Conservation (phyloP, 306 rosid species). For the Rosa persica region DNA sequence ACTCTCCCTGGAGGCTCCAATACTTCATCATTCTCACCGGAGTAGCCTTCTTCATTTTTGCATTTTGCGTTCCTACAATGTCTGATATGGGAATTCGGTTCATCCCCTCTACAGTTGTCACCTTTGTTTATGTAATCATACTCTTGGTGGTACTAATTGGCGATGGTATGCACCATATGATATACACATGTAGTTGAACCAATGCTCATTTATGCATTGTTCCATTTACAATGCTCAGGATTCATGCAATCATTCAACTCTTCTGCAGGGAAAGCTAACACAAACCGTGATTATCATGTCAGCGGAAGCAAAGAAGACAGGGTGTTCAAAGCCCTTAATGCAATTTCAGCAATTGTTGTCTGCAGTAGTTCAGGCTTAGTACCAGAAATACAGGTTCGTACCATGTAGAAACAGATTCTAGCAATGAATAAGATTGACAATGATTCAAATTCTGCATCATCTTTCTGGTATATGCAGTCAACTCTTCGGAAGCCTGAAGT, state of each 20-base stretch:
- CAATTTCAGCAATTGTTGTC: constrained; percentile 54
- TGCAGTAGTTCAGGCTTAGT: constrained; percentile 48
- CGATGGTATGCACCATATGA: constrained; percentile 44
- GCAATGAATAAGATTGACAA: not conserved
- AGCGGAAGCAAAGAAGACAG: constrained; percentile 36
- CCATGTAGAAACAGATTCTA: no score
- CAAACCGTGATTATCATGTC: constrained; percentile 15
- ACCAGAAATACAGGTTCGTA: constrained; percentile 53
- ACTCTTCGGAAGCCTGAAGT: constrained; percentile 51
- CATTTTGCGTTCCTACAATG: constrained; percentile 50
- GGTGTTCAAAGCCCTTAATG: constrained; percentile 41
- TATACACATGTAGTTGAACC: not conserved
- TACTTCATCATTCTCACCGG: constrained; percentile 51
- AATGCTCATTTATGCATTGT: not conserved
- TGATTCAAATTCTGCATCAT: not conserved
- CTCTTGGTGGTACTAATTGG: constrained; percentile 25
- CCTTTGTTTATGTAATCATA: constrained; percentile 37
- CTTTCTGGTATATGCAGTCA: constrained; percentile 29
- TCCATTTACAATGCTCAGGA: not conserved
- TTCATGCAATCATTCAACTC: not conserved
- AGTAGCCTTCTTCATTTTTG: constrained; percentile 35
- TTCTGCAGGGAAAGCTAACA: constrained; percentile 42
- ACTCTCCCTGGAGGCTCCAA: constrained; percentile 51
- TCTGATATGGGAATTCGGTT: constrained; percentile 55
- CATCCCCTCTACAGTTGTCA: constrained; percentile 34